These are phyloP conservation scores for Rhypophila decipiens DNA, from an alignment of 495 filamentous ascomycete genomes.

Conservation along the genomic window DNA sequence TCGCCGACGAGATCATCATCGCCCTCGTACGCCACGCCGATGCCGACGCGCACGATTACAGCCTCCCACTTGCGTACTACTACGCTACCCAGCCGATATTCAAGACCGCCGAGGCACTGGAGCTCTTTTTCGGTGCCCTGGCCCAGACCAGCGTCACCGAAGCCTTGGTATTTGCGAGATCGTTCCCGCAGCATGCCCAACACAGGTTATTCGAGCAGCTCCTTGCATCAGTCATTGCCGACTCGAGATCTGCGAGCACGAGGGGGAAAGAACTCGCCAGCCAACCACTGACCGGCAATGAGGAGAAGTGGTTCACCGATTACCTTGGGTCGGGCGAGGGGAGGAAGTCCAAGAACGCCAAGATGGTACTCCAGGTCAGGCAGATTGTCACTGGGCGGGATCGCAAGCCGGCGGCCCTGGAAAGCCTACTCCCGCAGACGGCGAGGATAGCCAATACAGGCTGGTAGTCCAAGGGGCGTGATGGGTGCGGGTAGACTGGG, in stretches of 20 bases:
- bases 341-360: constrained; percentile 53
- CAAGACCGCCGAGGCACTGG: constrained; percentile 49
- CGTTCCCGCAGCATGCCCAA: constrained; percentile 53
- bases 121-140: constrained; percentile 59
- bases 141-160: constrained; percentile 62
- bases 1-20: constrained; percentile 72
- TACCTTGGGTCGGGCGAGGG: constrained; percentile 56
- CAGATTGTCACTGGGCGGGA: constrained; percentile 35
- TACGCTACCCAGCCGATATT: constrained; percentile 63
- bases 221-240: constrained; percentile 55
- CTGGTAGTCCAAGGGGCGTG: background rate
- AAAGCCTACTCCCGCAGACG: background rate
- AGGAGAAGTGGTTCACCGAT: constrained; percentile 68
- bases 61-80: constrained; percentile 68
- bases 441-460: background rate
- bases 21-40: constrained; percentile 57
- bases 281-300: constrained; percentile 58
- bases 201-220: constrained; percentile 59
- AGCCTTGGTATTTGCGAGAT: constrained; percentile 66
- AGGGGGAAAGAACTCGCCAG: constrained; percentile 64
- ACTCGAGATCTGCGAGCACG: constrained; percentile 30
- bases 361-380: constrained; percentile 65
- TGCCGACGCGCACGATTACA: constrained; percentile 53
- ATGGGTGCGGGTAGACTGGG: background rate
- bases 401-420: background rate